Base-by-base conservation (phyloP, 2,329 filamentous ascomycete species). In the Claviceps sp. region DNA sequence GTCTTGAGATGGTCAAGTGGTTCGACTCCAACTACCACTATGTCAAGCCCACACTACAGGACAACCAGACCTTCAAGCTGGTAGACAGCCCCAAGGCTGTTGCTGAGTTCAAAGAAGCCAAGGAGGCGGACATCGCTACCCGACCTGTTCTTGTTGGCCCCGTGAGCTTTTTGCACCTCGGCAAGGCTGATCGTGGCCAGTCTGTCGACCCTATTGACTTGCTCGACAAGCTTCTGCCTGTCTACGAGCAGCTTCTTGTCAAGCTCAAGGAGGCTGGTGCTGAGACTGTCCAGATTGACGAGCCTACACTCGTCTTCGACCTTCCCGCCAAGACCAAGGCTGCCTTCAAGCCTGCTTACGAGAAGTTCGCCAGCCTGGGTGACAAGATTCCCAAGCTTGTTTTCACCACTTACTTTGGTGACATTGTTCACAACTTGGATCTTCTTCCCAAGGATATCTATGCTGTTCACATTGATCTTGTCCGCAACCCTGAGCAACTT, bases 21-120 rank as follows among this genome's bases (percentile, higher is more conserved):
- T 98, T 98, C 70, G 93, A 98, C 81, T 95, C 89, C 60, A 98
- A 98, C 86, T 98, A 98, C 85, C 93, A 97, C 82, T 98, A 98
- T 73, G 93, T 97, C 76, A 97, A 97, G 84, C 93, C 93, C 59
- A 96, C 93, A 57, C 82, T 98, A 61, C 89, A 96, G 75, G 85
- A 96, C 76, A 86, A 87, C 80, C 93, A 98, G 82, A 84, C 80
- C 67, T 98, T 98, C 84, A 90, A 85, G 75, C 88, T 98, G 57
- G 73, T 78, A 57, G 74, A 81, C 62, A 85, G 84, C 72, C 89
- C 93, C 71, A 98, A 98, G 85, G 89, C 93, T 62, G 87, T 98
- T 60, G 77, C 71, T 63, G 88, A 98, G 73, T 98, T 93, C 82
- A 79, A 86, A 63, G 93, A 98, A 81, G 93, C 93, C 68, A 97